phyloP scores from a whole-genome alignment of 2,329 filamentous ascomycete species.

The Cadophora sp. region DNA sequence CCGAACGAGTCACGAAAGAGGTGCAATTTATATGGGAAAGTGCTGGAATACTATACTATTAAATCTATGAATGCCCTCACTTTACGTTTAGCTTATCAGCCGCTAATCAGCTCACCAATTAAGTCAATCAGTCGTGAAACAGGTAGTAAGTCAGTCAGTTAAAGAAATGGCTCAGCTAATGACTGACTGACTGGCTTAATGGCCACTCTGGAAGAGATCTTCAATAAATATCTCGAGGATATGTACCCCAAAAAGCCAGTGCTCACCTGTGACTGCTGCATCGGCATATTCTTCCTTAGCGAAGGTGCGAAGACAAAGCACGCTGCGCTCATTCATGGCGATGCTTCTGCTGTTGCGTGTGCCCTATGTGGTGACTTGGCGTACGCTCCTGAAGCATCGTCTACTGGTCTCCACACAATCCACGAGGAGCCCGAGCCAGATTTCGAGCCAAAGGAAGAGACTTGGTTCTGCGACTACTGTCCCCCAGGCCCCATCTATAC shows the following conservation, averaged over 20 bases:
- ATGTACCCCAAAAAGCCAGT: neutral
- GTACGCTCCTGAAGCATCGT: neutral
- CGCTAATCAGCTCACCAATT: too few species aligned
- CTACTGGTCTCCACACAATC: neutral
- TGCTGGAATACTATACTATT: too few species aligned
- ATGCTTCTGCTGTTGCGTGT: neutral
- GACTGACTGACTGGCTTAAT: too few species aligned
- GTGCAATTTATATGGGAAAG: too few species aligned
- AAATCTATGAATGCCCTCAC: too few species aligned
- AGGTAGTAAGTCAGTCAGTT: too few species aligned
- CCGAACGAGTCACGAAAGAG: slow-evolving; percentile 28
- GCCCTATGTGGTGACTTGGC: neutral
- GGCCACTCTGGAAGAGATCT: neutral
- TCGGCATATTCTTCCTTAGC: neutral
- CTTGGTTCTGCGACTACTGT: neutral
- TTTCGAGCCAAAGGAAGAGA: neutral
- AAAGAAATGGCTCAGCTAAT: too few species aligned
- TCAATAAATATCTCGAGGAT: neutral
- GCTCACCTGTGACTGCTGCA: neutral
- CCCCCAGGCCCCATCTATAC: neutral
- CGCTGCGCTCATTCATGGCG: neutral
- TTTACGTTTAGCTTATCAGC: too few species aligned
- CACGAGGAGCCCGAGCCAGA: neutral
- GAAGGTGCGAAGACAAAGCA: neutral
- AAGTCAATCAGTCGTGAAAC: too few species aligned